phyloP scores from a whole-genome alignment of 305 asterid genomes.

The Fraxinus ornus region DNA sequence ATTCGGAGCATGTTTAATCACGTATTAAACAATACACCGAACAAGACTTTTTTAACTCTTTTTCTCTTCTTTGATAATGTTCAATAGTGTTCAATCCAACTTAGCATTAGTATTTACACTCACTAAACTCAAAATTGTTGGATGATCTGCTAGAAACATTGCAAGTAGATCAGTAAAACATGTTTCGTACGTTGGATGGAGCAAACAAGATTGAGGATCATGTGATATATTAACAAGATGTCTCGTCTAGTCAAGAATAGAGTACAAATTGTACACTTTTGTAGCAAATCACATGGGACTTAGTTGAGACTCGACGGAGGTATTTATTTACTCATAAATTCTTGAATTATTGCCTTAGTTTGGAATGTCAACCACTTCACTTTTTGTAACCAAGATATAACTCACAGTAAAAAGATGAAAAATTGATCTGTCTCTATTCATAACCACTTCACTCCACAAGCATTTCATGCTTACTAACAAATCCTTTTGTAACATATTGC shows the following conservation, averaged over 20 bases:
- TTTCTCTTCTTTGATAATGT: background rate
- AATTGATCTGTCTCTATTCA: background rate
- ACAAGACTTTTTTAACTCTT: background rate
- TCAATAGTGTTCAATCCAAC: background rate
- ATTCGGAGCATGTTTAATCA: background rate
- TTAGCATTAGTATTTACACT: background rate
- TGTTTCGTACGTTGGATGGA: background rate
- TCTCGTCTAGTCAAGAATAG: background rate
- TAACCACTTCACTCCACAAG: slow-evolving; percentile 31
- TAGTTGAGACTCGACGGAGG: background rate
- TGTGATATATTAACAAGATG: background rate
- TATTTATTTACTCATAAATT: background rate
- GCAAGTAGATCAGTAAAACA: background rate
- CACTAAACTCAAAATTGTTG: background rate
- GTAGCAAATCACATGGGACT: background rate
- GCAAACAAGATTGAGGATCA: background rate
- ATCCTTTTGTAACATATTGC: slow-evolving; percentile 3
- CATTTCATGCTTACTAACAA: slow-evolving; percentile 18
- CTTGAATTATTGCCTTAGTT: background rate
- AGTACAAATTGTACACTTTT: background rate
- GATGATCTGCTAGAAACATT: background rate
- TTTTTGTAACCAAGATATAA: slow-evolving; percentile 21
- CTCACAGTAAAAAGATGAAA: slow-evolving; percentile 18
- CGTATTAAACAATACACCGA: background rate
- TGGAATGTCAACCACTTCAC: slow-evolving; percentile 30